Percentiles rank a stretch among this genome's conserved stretches.
Evolutionary conservation across 306 rosid genomes (phyloP).

Genomic region (Fragaria nilgerrensis): DNA sequence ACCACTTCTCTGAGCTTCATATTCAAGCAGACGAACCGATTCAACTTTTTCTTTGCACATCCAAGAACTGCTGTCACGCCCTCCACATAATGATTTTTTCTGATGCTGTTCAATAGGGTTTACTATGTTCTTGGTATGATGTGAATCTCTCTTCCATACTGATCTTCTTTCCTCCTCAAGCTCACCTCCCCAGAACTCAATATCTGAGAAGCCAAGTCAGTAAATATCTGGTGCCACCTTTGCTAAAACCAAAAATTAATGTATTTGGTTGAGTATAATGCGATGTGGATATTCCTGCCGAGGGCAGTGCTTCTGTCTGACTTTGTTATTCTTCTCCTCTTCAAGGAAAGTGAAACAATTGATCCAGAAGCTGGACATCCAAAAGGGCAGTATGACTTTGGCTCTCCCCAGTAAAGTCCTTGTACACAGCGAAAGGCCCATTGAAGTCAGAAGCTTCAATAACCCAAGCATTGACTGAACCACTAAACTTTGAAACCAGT

Average conservation of each 20-base stretch:
- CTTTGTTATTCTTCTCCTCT: constrained; percentile 38
- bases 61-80: constrained; percentile 68
- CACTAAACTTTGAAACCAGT: constrained; percentile 69
- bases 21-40: constrained; percentile 51
- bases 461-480: constrained; percentile 75
- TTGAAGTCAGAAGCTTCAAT: constrained; percentile 68
- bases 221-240: constrained; percentile 85
- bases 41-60: constrained; percentile 55
- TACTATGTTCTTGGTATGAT: constrained; percentile 50
- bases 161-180: constrained; percentile 17
- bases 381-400: constrained; percentile 52
- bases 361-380: constrained; percentile 68
- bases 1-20: constrained; percentile 42
- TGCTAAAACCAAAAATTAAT: constrained; percentile 78
- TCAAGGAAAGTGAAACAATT: constrained; percentile 52
- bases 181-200: constrained; percentile 17
- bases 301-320: constrained; percentile 27
- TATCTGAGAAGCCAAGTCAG: constrained; percentile 60
- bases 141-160: constrained; percentile 21
- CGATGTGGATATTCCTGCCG: constrained; percentile 14
- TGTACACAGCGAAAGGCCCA: constrained; percentile 78
- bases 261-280: constrained; percentile 44
- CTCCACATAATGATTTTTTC: constrained; percentile 78
- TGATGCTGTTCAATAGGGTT: constrained; percentile 53
- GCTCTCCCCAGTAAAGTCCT: constrained; percentile 84